Conservation (phyloP, 441 rosid genomes). For the Biscutella auriculata region DNA sequence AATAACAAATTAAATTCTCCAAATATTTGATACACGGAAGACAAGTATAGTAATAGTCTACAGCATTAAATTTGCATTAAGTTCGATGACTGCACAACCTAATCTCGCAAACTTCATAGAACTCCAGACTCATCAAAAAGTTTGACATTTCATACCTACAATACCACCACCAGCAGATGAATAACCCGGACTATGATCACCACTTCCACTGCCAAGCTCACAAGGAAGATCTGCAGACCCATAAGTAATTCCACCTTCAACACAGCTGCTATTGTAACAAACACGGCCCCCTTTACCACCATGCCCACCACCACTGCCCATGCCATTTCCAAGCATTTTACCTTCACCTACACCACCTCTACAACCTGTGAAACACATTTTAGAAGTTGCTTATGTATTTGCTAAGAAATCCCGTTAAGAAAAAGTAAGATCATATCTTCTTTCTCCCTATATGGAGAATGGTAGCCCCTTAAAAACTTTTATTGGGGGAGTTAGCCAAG, state of each 20-base stretch:
- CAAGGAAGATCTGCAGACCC: slow-evolving; percentile 88
- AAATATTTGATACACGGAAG: not conserved
- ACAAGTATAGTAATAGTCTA: slow-evolving; percentile 1
- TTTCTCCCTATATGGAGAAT: slow-evolving; percentile 5
- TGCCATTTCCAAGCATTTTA: slow-evolving; percentile 50
- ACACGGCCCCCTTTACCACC: slow-evolving; percentile 93
- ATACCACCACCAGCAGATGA: slow-evolving; percentile 93
- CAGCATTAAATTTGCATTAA: slow-evolving; percentile 3
- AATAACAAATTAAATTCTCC: not conserved
- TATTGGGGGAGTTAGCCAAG: slow-evolving; percentile 7
- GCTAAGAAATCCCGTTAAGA: not conserved
- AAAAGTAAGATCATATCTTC: slow-evolving; percentile 1
- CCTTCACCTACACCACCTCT: slow-evolving; percentile 95
- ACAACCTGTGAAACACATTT: slow-evolving; percentile 59
- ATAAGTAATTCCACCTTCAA: slow-evolving; percentile 75
- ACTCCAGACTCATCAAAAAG: slow-evolving; percentile 4
- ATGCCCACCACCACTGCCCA: slow-evolving; percentile 98
- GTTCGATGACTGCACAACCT: slow-evolving; percentile 6
- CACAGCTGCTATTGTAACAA: slow-evolving; percentile 48
- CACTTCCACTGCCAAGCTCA: slow-evolving; percentile 99
- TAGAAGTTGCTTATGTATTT: not conserved
- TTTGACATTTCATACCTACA: slow-evolving; percentile 46
- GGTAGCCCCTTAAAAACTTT: slow-evolving; percentile 11
- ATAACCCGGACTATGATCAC: slow-evolving; percentile 48
- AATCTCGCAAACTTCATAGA: not conserved